A percentile compares a stretch with the other conserved stretches of the same genome.
Evolutionary conservation across 805 yeast species (phyloP).

Genomic region (Scheffersomyces coipomensis): DNA sequence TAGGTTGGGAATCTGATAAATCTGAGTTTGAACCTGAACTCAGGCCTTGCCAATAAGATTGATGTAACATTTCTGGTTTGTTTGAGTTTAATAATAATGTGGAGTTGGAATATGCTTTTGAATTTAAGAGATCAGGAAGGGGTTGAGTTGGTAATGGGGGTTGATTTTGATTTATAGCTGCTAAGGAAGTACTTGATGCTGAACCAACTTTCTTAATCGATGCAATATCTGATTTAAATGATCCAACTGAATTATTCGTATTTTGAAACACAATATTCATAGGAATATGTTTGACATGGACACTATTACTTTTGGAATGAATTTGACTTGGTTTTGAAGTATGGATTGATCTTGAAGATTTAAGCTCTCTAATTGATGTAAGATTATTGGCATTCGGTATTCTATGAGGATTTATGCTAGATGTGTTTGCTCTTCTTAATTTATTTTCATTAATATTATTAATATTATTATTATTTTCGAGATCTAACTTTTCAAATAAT

Average conservation of each 20-base stretch:
- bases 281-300: constrained; percentile 14
- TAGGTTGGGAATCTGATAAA: not conserved
- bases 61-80: not conserved
- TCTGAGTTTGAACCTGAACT: not conserved
- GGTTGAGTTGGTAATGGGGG: constrained; percentile 1
- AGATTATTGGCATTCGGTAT: not conserved
- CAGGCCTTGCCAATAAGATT: not conserved
- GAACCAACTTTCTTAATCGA: constrained; percentile 4
- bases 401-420: not conserved
- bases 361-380: not conserved
- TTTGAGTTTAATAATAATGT: too few species aligned
- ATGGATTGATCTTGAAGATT: not conserved
- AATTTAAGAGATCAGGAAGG: constrained; percentile 1
- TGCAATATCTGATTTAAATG: constrained; percentile 22
- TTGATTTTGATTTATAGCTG: not conserved
- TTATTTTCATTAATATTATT: not conserved
- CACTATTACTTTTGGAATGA: not conserved
- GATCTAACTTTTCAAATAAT: constrained; percentile 25
- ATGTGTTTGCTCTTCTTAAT: not conserved
- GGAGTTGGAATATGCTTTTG: not conserved
- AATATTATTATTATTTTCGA: constrained; percentile 15
- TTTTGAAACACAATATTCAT: constrained; percentile 18
- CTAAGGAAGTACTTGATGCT: not conserved
- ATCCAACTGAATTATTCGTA: constrained; percentile 21
- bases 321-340: not conserved